Evolutionary conservation across 108 stramenopile genomes (phyloP), one percentile per base, ranked within the genome.

Genomic region (Cylindrotheca fusiformis): DNA sequence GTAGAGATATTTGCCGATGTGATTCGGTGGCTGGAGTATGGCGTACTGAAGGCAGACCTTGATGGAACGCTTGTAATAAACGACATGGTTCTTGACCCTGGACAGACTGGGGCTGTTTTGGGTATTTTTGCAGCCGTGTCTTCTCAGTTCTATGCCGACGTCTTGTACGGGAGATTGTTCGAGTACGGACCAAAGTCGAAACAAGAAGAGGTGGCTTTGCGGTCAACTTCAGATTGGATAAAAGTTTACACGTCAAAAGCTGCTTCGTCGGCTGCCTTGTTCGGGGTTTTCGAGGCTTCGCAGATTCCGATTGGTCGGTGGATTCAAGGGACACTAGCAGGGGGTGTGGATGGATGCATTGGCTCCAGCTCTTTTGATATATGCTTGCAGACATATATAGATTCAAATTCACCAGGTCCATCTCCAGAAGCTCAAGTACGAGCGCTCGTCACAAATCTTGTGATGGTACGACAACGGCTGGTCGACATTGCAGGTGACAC

Each of bases 21-120:
- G 12, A 86, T 75, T 31, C 76, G 82, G 66, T 91, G 90, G 90
- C 75, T 91, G 17, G 83, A 80, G 46, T 91, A 91, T 61, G 82
- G 45, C 10, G 63, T 72, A 5, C 79, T 88, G 48, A 84, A 68
- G 31, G 77, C 57, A 32, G 87, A 88, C 28, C 86, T 75, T 55
- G 53, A 68, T 28, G 87, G 81, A 20, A 71, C 57, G 30, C 52
- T 86, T 1, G 10, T 61, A 3, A 48, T 64, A 32, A 61, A 72
- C 51, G 79, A 76, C 44, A 36, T 63, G 23, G 36, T 32, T 25
- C 25, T 86, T 22, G 36, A 61, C 18, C 65, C 84, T n/a, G 69
- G 74, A n/a, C 44, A 78, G 31, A 78, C 85, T 58, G 68, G 77
- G 29, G 84, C 84, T 14, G 41, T 87, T 22, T 82, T 81, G 60